Base-by-base conservation (phyloP, 2,329 filamentous ascomycete genomes). In the Talaromyces islandicus region DNA sequence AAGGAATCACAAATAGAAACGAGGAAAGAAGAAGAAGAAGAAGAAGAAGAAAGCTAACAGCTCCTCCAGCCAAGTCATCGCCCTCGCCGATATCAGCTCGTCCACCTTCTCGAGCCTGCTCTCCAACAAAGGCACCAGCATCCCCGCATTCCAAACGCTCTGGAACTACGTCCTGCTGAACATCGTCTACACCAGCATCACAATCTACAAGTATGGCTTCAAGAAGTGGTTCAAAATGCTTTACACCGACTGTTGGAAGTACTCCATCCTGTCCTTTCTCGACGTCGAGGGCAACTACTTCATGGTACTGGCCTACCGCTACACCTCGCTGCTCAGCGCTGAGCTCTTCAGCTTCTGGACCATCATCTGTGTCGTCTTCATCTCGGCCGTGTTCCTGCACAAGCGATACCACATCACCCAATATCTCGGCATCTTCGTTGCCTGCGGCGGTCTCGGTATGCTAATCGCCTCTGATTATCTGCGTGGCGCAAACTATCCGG, bases 311-410 rank as follows among this genome's bases (percentile, higher is more conserved):
- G 94, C 93, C 5, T 97, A 97, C 79, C 84, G 89, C 62, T 87
- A 95, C 80, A 96, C 93, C 59, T 97, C 92, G 69, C 88, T 97
- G 67, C 83, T 97, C 54, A 93, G 89, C 25, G 92, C 92, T 14
- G 92, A 97, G 81, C 84, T 99, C 57, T 91, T 99, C 78, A 97
- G 97, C 81, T 97, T 97, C 79, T 97, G 93, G 93, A 90, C 92
- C 67, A 97, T 99, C 66, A 90, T 96, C 56, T 87, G 93, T 63
- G 94, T 99, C 25, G 91, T 97, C 24, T 72, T 90, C 64, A 78
- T 97, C 65, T 96, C 91, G 24, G 92, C 96, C 77, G 66, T 87
- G 65, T 81, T 97, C 68, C 85, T 99, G 62, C 84, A 83, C 66
- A 93, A 97, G 51, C 89, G 94, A 68, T 99, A 99, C 82, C 91